A percentile compares a stretch with the other conserved stretches of the same genome.
Conservation (phyloP, 1,284 basidiomycete genomes). For the Farysia itapuensis region DNA sequence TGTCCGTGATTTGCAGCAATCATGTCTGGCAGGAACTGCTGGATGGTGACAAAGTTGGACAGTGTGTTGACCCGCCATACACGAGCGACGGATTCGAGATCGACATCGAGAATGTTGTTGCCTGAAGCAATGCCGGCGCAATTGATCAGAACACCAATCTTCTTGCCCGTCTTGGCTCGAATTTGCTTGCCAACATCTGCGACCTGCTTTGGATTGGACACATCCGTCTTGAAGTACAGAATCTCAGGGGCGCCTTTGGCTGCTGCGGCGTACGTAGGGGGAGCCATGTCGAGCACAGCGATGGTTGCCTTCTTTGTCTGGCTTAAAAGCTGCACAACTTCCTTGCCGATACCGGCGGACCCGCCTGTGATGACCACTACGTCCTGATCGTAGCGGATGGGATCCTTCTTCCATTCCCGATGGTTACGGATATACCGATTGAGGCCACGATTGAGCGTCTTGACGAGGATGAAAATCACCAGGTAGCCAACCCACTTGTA, state of each 20-base stretch:
- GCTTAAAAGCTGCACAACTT: conserved; percentile 50
- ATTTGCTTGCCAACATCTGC: conserved; percentile 45
- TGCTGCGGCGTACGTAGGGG: conserved; percentile 47
- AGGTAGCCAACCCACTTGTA: conserved; percentile 46
- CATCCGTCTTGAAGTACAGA: conserved; percentile 56
- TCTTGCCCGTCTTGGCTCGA: conserved; percentile 31
- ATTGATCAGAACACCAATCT: conserved; percentile 49
- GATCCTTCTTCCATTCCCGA: conserved; percentile 37
- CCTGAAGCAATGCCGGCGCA: conserved; percentile 56
- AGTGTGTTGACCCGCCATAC: conserved; percentile 55
- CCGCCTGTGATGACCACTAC: conserved; percentile 58
- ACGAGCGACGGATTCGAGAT: conserved; percentile 27
- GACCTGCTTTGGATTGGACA: conserved; percentile 45
- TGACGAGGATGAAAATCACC: conserved; percentile 40
- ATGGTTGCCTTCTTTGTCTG: conserved; percentile 44
- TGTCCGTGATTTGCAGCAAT: conserved; percentile 56
- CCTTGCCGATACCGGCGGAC: conserved; percentile 56
- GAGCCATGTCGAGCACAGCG: conserved; percentile 56
- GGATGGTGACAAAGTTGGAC: conserved; percentile 47
- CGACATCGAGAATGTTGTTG: conserved; percentile 45
- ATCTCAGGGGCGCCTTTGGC: conserved; percentile 53
- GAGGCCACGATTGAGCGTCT: conserved; percentile 38
- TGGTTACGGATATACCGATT: conserved; percentile 50
- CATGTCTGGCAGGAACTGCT: conserved; percentile 56
- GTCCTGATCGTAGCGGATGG: conserved; percentile 48